Base-by-base conservation (phyloP, 2,329 filamentous ascomycete genomes). In the Chaetomium sp. region DNA sequence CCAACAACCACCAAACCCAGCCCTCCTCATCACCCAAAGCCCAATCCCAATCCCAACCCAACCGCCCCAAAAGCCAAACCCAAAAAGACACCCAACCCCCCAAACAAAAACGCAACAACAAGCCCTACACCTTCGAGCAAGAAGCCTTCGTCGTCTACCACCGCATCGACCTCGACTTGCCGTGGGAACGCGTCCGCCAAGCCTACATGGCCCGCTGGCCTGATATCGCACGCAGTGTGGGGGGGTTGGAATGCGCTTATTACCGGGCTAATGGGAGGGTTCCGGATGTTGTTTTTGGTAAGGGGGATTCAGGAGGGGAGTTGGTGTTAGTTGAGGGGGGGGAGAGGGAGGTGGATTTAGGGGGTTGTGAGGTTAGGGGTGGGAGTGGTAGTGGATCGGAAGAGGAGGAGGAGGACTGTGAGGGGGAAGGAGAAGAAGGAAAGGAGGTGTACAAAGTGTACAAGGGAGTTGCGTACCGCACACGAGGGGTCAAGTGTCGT, bases 121-220 rank as follows among this genome's bases (percentile, higher is more conserved):
- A 52, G 1, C 50, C 55, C 0, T 65, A 64, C 56, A 62, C 58
- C 1, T 44, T 54, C 8, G 55, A 64, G 9, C 59, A 65, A 8
- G 52, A 59, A 2, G 48, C 54, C 6, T 65, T 64, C 42, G 37
- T 65, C n/a, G 59, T 62, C 37, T 65, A 64, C 49, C 62, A 61
- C 56, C 58, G 42, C 36, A 52, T 59, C 38, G 62, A 64, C 41
- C 53, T 60, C 6, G 52, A 49, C 5, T 33, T 58, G 35, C 5
- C 41, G 2, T 65, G 64, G 62, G 48, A 53, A 1, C 54, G 59
- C 33, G 50, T 64, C 27, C 36, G 58, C 35, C 32, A 32, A 3
- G 46, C 42, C 44, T 65, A 52, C 54, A 55, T 56, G 42, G 47
- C 48, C 0, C 53, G 55, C 32, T 53, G 54, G 43, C 55, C 57